Evolutionary conservation across 805 yeast genomes (phyloP).

Genomic region (Candida qinlingensis): DNA sequence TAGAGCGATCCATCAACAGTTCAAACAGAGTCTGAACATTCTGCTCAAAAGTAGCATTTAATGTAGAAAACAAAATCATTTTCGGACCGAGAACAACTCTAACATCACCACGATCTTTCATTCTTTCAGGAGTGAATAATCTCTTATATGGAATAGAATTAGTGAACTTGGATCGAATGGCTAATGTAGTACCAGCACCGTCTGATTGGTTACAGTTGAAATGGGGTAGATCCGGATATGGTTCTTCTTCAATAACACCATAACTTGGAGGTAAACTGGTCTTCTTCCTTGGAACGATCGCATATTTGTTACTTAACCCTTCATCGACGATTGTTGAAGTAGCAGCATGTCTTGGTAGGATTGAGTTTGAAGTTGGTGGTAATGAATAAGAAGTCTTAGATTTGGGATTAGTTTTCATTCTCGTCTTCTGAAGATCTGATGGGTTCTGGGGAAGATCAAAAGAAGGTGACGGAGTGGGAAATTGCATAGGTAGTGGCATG

Average conservation of each 20-base stretch:
- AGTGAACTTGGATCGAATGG: constrained; percentile 6
- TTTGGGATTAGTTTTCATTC: background rate
- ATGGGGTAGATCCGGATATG: background rate
- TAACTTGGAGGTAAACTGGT: background rate
- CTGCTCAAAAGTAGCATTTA: constrained; percentile 10
- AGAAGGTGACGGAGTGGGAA: too few species aligned
- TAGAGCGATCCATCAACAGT: constrained; percentile 1
- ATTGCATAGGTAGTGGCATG: too few species aligned
- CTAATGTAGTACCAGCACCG: background rate
- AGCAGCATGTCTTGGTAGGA: constrained; percentile 16
- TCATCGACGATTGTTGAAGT: constrained; percentile 18
- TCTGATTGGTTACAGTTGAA: background rate
- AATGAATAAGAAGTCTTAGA: constrained; percentile 3
- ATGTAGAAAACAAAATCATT: constrained; percentile 10
- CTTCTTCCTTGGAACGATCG: constrained; percentile 10
- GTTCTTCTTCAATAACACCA: constrained; percentile 4
- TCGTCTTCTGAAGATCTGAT: background rate
- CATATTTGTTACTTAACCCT: constrained; percentile 15
- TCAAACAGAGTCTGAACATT: constrained; percentile 11
- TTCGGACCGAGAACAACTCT: constrained; percentile 10
- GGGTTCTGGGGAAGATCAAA: background rate
- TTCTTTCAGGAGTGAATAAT: constrained; percentile 5
- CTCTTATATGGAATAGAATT: constrained; percentile 13
- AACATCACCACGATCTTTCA: constrained; percentile 7
- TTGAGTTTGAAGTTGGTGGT: constrained; percentile 9